Base-by-base conservation (phyloP, 768 basidiomycete genomes). In the Trametes elegans region DNA sequence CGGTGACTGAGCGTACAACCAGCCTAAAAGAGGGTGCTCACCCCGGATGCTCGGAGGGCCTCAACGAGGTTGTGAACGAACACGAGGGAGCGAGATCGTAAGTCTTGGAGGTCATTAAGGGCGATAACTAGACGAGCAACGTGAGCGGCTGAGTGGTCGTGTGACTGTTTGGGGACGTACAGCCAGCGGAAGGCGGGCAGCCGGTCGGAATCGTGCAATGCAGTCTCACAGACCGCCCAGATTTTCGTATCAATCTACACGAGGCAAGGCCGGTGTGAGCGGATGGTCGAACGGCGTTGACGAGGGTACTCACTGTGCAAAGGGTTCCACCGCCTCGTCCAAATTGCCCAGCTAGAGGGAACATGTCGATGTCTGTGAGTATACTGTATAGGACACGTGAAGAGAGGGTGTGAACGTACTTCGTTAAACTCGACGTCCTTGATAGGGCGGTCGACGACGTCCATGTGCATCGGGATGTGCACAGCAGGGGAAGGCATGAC, bases 31-130 rank as follows among this genome's bases (percentile, higher is more conserved):
- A 26, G 24, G 26, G 35, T 23, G 51, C 52, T 63, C 63, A 89
- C 87, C 62, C 85, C 86, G 51, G 78, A 76, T 2, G 79, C 75
- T 35, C 80, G 79, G 38, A 89, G 76, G 3, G 79, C 76, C 59
- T 81, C 78, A 38, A 86, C 64, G 27, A 87, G 72, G 58, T 82
- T 76, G 63, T 88, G 87, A 36, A 88, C 76, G 68, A 87, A 84
- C 24, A 79, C 59, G 13, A 89, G 73, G 36, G 81, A 79, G 40
- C 82, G 79, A 42, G 84, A 77, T 41, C 82, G 80, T 35, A 87
- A 68, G 62, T 85, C 81, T 49, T 88, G 74, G 54, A 88, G 74
- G 70, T 89, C 87, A 63, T 87, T 79, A 28, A 88, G 74, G 68
- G 88, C 85, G 58, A 80, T 68, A 63, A 76, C 86, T 87, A 52